A percentile compares a stretch with the other conserved stretches of the same genome.
Conservation (phyloP, 2,329 filamentous ascomycete species). For the Phialophora chinensis region DNA sequence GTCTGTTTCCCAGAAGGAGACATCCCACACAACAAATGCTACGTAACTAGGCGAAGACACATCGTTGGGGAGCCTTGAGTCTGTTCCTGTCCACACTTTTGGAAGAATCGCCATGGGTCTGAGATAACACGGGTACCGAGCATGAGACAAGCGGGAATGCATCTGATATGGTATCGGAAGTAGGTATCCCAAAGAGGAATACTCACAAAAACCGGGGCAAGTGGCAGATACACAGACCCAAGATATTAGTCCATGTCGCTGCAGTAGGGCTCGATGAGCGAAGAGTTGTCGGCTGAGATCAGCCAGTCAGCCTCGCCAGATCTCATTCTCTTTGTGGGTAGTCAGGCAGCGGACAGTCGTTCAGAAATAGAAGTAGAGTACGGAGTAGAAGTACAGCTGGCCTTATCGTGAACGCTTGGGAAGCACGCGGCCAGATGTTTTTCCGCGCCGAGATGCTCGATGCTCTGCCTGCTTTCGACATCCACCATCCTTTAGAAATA, state of each 20-base stretch:
- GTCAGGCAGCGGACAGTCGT: background rate
- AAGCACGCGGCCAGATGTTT: background rate
- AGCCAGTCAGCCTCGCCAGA: background rate
- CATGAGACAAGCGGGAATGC: background rate
- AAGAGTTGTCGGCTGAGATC: background rate
- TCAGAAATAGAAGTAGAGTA: background rate
- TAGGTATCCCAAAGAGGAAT: slow-evolving; percentile 14
- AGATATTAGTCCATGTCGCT: background rate
- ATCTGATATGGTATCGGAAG: background rate
- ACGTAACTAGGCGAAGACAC: background rate
- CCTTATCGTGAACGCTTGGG: background rate
- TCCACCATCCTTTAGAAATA: background rate
- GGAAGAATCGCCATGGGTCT: background rate
- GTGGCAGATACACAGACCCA: background rate
- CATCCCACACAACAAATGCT: background rate
- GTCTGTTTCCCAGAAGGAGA: background rate
- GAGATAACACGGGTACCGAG: background rate
- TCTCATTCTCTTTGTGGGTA: background rate
- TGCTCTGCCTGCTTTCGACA: slow-evolving; percentile 11
- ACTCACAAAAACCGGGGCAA: slow-evolving; percentile 1
- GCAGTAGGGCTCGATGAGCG: background rate
- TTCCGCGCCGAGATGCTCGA: slow-evolving; percentile 3
- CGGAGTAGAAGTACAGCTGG: background rate
- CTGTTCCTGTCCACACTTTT: background rate
- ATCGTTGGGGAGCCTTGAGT: background rate